Base-by-base conservation (phyloP, 257 asterid genomes). In the Fraxinus cuspidata region DNA sequence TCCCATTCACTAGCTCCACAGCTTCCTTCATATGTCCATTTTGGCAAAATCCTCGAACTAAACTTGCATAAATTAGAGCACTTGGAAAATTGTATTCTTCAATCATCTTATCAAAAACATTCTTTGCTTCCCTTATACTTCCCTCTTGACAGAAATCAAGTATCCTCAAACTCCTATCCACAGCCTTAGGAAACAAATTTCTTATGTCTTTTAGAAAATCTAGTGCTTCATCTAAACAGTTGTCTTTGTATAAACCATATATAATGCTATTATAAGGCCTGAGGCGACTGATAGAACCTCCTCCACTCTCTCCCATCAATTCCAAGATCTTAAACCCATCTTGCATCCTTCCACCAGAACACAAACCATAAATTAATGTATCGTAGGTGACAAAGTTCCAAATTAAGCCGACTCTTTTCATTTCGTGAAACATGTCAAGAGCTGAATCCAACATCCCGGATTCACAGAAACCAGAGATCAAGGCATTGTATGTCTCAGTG, bases 401-500 rank as follows among this genome's bases (percentile, higher is more conserved):
- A 13, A 44, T 64, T 1, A 91, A 77, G 18, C 97, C 92, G 5
- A 77, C 89, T 80, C 87, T 87, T 86, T 86, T 86, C 97, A 96
- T 96, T 86, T 93, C 97, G 28, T 88, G 78, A 71, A 93, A 96
- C 94, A 89, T 74, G 47, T 93, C 97, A 77, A 90, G 85, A 64
- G 96, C 97, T 5, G 86, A 86, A 74, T 92, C 94, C 72, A 92
- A 84, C 91, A 84, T 86, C 51, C 76, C 44, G 23, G 83, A 81
- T 42, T 88, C 88, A 64, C 98, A 93, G 64, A 88, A 90, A 69
- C 96, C 97, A 56, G 78, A 67, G 32, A 96, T 92, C 87, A 96
- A 76, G 63, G 87, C 74, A 73, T 90, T 93, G 79, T 93, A 93
- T 0, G 99, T 93, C 21, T 85, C 91, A 1, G 83, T 79, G 84